phyloP scores from a whole-genome alignment of 345 rosid genomes.

The Garcia nutans region DNA sequence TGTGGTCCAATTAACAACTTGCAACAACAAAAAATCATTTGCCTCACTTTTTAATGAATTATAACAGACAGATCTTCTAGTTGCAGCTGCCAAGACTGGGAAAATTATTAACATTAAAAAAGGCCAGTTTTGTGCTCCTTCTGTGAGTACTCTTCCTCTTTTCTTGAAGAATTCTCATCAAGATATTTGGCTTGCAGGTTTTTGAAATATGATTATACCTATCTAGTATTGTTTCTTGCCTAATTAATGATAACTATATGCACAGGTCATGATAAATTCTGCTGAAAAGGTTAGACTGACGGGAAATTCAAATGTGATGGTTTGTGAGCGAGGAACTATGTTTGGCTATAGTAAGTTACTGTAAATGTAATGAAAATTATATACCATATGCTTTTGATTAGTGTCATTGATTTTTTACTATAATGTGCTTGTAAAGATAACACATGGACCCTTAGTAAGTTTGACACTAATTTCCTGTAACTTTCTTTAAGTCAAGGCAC shows the following conservation, averaged over 20 bases:
- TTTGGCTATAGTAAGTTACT: constrained; percentile 89
- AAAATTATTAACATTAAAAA: constrained; percentile 90
- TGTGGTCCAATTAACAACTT: background rate
- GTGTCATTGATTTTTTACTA: background rate
- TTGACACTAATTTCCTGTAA: too few relatives aligned
- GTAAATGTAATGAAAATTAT: background rate
- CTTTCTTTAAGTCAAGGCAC: too few relatives aligned
- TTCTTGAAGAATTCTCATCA: constrained; percentile 4
- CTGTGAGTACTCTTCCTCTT: constrained; percentile 51
- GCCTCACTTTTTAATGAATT: background rate
- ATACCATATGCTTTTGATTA: background rate
- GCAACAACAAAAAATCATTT: background rate
- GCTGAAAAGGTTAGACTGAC: constrained; percentile 88
- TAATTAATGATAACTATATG: constrained; percentile 19
- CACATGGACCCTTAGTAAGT: too few relatives aligned
- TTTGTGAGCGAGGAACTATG: constrained; percentile 98
- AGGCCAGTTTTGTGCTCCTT: constrained; percentile 94
- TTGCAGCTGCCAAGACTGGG: constrained; percentile 92
- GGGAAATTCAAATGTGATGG: constrained; percentile 96
- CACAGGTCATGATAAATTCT: constrained; percentile 87
- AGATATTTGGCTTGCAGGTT: constrained; percentile 13
- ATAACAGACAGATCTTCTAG: constrained; percentile 92
- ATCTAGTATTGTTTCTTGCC: constrained; percentile 5
- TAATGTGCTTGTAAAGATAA: too few relatives aligned
- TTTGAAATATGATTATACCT: background rate